A percentile compares a stretch with the other conserved stretches of the same genome.
These are phyloP conservation scores for Eurotiales sp. DNA, from an alignment of 2,329 filamentous ascomycete species.

Conservation along the genomic window DNA sequence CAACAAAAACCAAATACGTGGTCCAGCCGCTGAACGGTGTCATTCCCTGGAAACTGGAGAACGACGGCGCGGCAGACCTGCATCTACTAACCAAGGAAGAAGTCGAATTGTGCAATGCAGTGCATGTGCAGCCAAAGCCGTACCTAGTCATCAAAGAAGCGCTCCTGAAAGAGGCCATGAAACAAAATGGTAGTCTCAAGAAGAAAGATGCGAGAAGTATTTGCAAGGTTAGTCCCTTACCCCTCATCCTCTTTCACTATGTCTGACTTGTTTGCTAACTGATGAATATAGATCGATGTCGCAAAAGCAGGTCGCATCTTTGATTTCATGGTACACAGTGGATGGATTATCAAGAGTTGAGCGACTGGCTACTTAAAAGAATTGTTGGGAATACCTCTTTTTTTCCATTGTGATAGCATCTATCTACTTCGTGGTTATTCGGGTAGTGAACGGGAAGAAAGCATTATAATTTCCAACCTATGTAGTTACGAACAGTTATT, in stretches of 20 bases:
- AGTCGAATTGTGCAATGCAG: conserved; percentile 75
- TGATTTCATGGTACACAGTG: conserved; percentile 89
- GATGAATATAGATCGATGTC: conserved; percentile 61
- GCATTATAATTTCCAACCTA: no score
- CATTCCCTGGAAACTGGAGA: conserved; percentile 59
- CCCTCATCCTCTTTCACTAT: not conserved
- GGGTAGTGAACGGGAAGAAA: no score
- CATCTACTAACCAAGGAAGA: conserved; percentile 85
- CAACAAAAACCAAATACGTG: conserved; percentile 50
- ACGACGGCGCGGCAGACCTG: conserved; percentile 71
- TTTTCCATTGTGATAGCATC: not conserved
- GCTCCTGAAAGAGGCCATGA: conserved; percentile 84
- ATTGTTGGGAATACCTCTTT: conserved; percentile 3
- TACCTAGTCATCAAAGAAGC: conserved; percentile 94
- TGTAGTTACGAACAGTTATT: no score
- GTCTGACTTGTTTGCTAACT: conserved; percentile 14
- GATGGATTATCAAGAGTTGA: conserved; percentile 79
- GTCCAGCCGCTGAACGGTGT: conserved; percentile 46
- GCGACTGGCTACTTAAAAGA: not conserved
- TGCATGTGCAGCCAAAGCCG: conserved; percentile 86
- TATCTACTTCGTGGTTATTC: no score
- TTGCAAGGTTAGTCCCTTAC: conserved; percentile 53
- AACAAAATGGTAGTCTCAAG: conserved; percentile 81
- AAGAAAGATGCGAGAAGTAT: conserved; percentile 92
- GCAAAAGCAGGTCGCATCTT: conserved; percentile 83